phyloP scores from a whole-genome alignment of 345 rosid genomes.

The Brassica cretica region DNA sequence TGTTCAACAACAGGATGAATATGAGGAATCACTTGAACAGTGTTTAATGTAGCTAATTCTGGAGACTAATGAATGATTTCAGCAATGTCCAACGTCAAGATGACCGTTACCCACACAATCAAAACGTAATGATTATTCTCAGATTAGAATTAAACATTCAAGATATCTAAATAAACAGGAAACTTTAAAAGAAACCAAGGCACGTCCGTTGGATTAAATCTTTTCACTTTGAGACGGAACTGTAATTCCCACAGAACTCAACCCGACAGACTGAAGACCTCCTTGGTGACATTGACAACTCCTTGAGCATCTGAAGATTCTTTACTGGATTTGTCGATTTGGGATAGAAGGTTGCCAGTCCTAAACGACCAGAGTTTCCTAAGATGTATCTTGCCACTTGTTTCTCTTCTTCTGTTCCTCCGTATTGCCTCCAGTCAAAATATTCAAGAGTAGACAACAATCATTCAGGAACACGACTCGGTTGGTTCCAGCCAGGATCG shows the following conservation, averaged over 20 bases:
- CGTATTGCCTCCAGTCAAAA: neutral
- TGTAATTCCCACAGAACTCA: neutral
- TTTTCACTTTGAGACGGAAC: neutral
- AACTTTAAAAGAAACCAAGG: neutral
- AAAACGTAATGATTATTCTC: neutral
- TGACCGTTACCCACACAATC: neutral
- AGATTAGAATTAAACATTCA: neutral
- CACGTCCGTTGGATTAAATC: neutral
- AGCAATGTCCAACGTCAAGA: neutral
- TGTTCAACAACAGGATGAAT: no score
- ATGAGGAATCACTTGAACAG: neutral
- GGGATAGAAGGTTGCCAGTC: neutral
- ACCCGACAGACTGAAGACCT: neutral
- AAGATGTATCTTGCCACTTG: neutral
- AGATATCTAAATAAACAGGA: neutral
- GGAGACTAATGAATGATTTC: neutral
- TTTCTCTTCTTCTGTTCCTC: neutral
- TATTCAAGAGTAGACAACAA: neutral
- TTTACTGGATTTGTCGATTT: neutral
- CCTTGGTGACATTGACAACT: slow-evolving; percentile 8
- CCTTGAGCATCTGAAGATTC: neutral
- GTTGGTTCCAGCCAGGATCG: neutral
- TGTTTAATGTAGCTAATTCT: no score
- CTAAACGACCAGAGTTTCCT: neutral
- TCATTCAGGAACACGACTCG: neutral